These are phyloP conservation scores for Martensiomyces pterosporus DNA, from an alignment of 192 early-diverging fungal species.

Conservation along the genomic window DNA sequence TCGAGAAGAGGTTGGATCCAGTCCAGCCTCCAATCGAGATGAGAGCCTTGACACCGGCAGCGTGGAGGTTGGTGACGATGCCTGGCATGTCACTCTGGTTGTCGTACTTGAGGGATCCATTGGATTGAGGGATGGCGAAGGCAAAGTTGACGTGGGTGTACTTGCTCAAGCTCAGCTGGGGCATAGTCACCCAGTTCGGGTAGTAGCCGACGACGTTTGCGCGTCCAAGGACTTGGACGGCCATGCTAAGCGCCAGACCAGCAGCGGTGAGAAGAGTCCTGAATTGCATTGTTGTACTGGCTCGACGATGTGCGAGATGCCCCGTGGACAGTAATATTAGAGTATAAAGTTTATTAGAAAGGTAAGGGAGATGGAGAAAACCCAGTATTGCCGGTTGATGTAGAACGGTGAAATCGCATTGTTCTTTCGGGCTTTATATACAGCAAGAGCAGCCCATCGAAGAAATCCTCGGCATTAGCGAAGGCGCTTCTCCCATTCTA, in stretches of 20 bases:
- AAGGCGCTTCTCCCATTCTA: too few relatives aligned
- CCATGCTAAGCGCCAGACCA: constrained; percentile 6
- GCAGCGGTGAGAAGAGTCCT: constrained; percentile 5
- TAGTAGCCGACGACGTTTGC: constrained; percentile 30
- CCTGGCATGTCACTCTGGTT: constrained; percentile 8
- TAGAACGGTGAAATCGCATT: too few relatives aligned
- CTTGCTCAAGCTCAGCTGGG: constrained; percentile 18
- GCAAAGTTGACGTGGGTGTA: constrained; percentile 59
- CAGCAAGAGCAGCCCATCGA: too few relatives aligned
- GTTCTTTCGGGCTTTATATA: too few relatives aligned
- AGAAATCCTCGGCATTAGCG: too few relatives aligned
- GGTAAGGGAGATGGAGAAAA: too few relatives aligned
- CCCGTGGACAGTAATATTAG: too few relatives aligned
- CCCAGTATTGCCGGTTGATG: too few relatives aligned
- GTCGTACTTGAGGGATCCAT: constrained; percentile 17
- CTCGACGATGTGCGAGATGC: too few relatives aligned
- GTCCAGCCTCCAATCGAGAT: constrained; percentile 71
- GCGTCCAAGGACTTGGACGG: constrained; percentile 6
- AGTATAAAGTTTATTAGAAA: too few relatives aligned
- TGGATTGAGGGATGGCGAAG: constrained; percentile 39
- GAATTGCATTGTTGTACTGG: constrained; percentile 6
- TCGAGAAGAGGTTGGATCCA: constrained; percentile 58
- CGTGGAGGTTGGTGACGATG: constrained; percentile 9
- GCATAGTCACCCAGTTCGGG: constrained; percentile 28
- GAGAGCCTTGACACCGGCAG: constrained; percentile 42